Base-by-base conservation (phyloP, 1,284 basidiomycete genomes). In the Dichomitus squalens region DNA sequence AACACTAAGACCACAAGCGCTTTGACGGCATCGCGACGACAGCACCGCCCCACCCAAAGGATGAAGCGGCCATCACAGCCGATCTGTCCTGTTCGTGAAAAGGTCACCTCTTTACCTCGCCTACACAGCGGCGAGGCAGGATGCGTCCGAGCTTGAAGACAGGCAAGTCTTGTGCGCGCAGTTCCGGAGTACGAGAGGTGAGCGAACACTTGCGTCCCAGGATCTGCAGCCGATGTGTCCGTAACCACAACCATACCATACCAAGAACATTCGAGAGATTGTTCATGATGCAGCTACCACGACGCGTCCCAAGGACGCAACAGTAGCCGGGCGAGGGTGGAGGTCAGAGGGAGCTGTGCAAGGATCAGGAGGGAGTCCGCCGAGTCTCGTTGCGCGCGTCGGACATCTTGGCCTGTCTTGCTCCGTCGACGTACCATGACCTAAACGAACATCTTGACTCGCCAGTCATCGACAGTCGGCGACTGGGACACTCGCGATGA, bases 111-210 rank as follows among this genome's bases (percentile, higher is more conserved):
- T 69, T 70, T 72, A 59, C 57, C 66, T 58, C 56, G 61, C 59
- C 67, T 40, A 44, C 59, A 53, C 23, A 47, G 41, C 66, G 69
- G 65, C 63, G 68, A 75, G 72, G 70, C 62, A 64, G 61, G 66
- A 72, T 70, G 74, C 77, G 73, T 80, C 80, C 80, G 78, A 79
- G 76, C 76, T 70, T 63, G 64, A 52, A 77, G 76, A 79, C 80
- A 81, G 79, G 79, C 72, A 75, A 75, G 70, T 75, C 73, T 75
- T 77, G 75, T 73, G 75, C 75, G 72, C 75, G 75, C 75, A 70
- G 60, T 69, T 67, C 70, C 73, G 68, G 66, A 44, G 69, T 71
- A 23, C 70, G 72, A 74, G 71, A 73, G 71, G 66, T 40, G 63
- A 70, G 69, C 67, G 63, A 68, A 72, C 60, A 65, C 57, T 66